phyloP scores from a whole-genome alignment of 805 yeast species.

The Ogataea nonfermentans region DNA sequence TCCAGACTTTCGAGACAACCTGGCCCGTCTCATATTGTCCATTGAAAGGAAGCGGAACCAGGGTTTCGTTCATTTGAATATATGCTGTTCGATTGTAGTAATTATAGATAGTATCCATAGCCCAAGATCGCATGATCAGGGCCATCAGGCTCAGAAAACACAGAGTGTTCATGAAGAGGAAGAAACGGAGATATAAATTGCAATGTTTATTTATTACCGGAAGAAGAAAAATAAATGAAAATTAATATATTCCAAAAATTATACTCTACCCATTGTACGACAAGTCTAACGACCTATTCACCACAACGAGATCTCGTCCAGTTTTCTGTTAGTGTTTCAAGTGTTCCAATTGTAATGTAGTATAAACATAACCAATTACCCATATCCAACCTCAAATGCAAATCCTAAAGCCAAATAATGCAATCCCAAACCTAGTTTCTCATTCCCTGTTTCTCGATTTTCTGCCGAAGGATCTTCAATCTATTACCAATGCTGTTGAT shows the following conservation, averaged over 20 bases:
- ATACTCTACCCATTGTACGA: conserved; percentile 1
- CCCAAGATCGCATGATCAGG: conserved; percentile 1
- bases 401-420: conserved; percentile 9
- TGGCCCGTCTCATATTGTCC: conserved; percentile 24
- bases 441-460: conserved; percentile 38
- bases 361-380: conserved; percentile 8
- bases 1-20: conserved; percentile 11
- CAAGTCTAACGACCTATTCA: conserved; percentile 1
- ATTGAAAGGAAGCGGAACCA: conserved; percentile 31
- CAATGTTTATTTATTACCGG: conserved; percentile 6
- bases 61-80: conserved; percentile 21
- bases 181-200: not conserved
- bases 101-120: conserved; percentile 31
- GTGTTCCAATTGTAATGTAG: conserved; percentile 6
- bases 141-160: conserved; percentile 1
- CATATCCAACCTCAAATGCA: conserved; percentile 14
- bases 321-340: not conserved
- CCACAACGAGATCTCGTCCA: not conserved
- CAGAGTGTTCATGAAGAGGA: conserved; percentile 2
- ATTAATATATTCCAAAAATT: not conserved
- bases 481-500: conserved; percentile 81
- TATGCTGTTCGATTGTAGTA: conserved; percentile 32
- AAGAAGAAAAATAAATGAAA: not conserved
- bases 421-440: conserved; percentile 10
- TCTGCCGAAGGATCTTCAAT: conserved; percentile 65